Conservation (phyloP, 2,329 filamentous ascomycete species). For the Colletotrichum ledebouriae region DNA sequence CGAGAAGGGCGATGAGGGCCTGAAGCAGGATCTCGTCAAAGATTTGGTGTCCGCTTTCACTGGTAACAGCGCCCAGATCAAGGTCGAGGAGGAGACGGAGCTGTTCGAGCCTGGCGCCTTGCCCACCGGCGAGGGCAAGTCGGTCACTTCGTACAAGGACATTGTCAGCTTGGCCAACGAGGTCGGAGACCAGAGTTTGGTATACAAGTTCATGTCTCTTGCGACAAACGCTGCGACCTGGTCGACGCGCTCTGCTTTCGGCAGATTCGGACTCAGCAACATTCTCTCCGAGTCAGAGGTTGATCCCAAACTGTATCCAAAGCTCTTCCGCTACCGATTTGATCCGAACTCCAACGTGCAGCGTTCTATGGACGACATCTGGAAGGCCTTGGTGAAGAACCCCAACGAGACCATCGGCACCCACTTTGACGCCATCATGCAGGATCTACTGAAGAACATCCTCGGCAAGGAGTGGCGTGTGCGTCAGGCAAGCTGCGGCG, state of each 20-base stretch:
- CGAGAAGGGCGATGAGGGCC: slow-evolving; percentile 84
- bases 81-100: slow-evolving; percentile 91
- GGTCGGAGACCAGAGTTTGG: slow-evolving; percentile 94
- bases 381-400: slow-evolving; percentile 95
- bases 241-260: slow-evolving; percentile 97
- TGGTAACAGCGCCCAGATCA: slow-evolving; percentile 79
- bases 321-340: slow-evolving; percentile 93
- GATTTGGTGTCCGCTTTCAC: slow-evolving; percentile 93
- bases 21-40: slow-evolving; percentile 86
- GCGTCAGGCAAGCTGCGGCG: slow-evolving; percentile 91
- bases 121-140: slow-evolving; percentile 89
- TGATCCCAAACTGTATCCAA: slow-evolving; percentile 95
- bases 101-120: slow-evolving; percentile 92
- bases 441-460: slow-evolving; percentile 87
- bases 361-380: slow-evolving; percentile 97
- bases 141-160: slow-evolving; percentile 96
- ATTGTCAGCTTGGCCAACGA: slow-evolving; percentile 97
- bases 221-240: slow-evolving; percentile 96
- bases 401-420: slow-evolving; percentile 80
- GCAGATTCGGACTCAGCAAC: slow-evolving; percentile 90
- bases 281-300: slow-evolving; percentile 90
- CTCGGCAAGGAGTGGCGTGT: slow-evolving; percentile 94
- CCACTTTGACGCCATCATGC: slow-evolving; percentile 90
- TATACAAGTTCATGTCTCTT: slow-evolving; percentile 98
- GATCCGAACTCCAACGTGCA: slow-evolving; percentile 95